A percentile compares a stretch with the other conserved stretches of the same genome.
These are phyloP conservation scores for Alnus rubra DNA, from an alignment of 306 rosid species.

Conservation along the genomic window DNA sequence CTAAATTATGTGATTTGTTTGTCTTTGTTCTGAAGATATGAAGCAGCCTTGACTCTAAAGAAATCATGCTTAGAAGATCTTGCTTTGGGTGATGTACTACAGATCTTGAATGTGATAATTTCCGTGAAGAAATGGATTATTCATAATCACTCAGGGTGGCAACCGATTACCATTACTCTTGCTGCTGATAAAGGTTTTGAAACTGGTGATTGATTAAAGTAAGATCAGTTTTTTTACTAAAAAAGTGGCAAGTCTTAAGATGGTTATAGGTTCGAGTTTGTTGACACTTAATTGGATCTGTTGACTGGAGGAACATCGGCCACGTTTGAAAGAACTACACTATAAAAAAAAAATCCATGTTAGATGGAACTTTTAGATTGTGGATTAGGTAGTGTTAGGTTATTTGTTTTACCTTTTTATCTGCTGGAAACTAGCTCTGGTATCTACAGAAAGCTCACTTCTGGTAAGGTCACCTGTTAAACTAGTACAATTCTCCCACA, in stretches of 20 bases:
- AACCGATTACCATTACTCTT: constrained; percentile 55
- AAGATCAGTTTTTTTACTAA: constrained; percentile 23
- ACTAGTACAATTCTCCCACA: not conserved
- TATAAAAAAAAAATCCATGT: constrained; percentile 20
- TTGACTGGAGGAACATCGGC: constrained; percentile 16
- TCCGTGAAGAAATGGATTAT: constrained; percentile 66
- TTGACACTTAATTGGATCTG: constrained; percentile 21
- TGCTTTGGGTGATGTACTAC: constrained; percentile 65
- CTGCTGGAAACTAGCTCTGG: constrained; percentile 21
- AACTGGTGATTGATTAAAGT: constrained; percentile 30
- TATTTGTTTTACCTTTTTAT: not conserved
- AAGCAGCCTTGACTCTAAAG: constrained; percentile 57
- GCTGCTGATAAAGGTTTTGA: constrained; percentile 24
- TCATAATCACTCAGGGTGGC: constrained; percentile 74
- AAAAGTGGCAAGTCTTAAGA: constrained; percentile 20
- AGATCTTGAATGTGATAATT: constrained; percentile 62
- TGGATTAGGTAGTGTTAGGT: constrained; percentile 21
- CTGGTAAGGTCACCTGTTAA: constrained; percentile 10
- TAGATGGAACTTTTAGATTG: constrained; percentile 23
- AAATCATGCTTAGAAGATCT: constrained; percentile 55
- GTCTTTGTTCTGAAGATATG: constrained; percentile 57
- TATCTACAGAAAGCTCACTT: constrained; percentile 23
- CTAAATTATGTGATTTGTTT: not conserved
- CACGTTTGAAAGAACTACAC: constrained; percentile 12
- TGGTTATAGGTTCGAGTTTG: constrained; percentile 24